Evolutionary conservation across 176 grass and related monocot genomes (phyloP), one percentile per base, ranked within the genome.

Genomic region (Echinochloa phyllopogon): DNA sequence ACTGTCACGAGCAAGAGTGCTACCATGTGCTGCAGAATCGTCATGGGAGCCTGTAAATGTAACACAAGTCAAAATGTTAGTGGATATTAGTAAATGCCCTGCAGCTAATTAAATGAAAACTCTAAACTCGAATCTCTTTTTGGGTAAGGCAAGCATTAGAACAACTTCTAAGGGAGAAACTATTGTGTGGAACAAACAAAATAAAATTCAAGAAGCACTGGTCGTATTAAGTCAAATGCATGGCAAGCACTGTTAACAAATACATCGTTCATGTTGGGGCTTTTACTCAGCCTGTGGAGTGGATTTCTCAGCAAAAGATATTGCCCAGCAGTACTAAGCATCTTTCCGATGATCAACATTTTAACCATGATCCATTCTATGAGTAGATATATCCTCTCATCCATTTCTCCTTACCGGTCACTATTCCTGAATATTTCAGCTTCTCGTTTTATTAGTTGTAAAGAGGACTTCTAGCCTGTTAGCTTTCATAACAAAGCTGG

Each of bases 31-130:
- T 1, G 69, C 56, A 38, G 61, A 76, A 84, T 84, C 80, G 43
- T 75, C 61, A 14, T 43, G 21, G 69, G 63, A 87, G 14, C 80
- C 80, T 91, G 81, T 43, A 17, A 80, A 62, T 55, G 80, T 33
- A 75, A 74, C 7, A 23, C 36, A 39, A 21, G 52, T 62, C 37
- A 89, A 64, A 6, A 87, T 80, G 36, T 48, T 61, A 86, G 72
- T 13, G 37, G 14, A 27, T 4, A 86, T 6, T 33, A 23, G 58
- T 38, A 40, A 89, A 69, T 73, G 40, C 33, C 11, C 4, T 10
- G 8, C n/a, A 60, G 8, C 12, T 25, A 15, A 53, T 38, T 13
- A 62, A 52, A 61, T 42, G 23, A 37, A 41, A 75, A 9, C 6
- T 59, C 8, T 17, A 3, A n/a, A 56, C 10, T 51, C 10, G 47